Evolutionary conservation across 495 filamentous ascomycete species (phyloP).

Genomic region (Daldinia bambusicola): DNA sequence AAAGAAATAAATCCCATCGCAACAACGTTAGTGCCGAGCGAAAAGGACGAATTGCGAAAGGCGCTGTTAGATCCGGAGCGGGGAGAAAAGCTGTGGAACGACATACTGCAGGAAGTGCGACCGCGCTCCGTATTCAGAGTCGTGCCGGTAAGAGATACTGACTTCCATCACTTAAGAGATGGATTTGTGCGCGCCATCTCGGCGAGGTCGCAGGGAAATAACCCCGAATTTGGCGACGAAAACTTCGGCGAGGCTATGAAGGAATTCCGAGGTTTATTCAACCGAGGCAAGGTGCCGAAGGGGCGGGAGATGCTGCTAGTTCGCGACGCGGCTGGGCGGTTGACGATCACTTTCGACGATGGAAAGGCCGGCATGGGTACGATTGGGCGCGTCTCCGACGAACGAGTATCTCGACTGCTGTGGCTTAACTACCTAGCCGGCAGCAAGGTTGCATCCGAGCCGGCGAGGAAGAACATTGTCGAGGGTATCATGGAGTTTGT

Average conservation of each 20-base stretch:
- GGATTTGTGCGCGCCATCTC: constrained; percentile 89
- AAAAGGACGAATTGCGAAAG: constrained; percentile 75
- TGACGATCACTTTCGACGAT: constrained; percentile 76
- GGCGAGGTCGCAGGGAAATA: constrained; percentile 65
- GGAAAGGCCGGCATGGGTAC: constrained; percentile 57
- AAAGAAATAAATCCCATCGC: constrained; percentile 71
- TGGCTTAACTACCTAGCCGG: constrained; percentile 94
- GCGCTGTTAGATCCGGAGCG: constrained; percentile 74
- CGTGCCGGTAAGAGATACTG: constrained; percentile 86
- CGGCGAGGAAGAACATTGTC: constrained; percentile 80
- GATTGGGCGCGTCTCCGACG: constrained; percentile 69
- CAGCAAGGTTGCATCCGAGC: constrained; percentile 85
- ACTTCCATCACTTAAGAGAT: constrained; percentile 90
- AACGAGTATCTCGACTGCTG: constrained; percentile 79
- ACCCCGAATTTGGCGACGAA: constrained; percentile 69
- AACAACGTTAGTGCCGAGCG: constrained; percentile 80
- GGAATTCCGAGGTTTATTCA: constrained; percentile 81
- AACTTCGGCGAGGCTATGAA: constrained; percentile 75
- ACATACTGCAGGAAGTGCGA: constrained; percentile 69
- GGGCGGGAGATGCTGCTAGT: constrained; percentile 76
- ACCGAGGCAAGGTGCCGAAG: constrained; percentile 78
- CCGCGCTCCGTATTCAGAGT: constrained; percentile 77
- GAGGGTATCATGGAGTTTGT: constrained; percentile 90
- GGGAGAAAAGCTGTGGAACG: constrained; percentile 76
- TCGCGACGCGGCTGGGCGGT: constrained; percentile 69